Conservation (phyloP, 805 yeast species). For the Nakazawaea ernobii region DNA sequence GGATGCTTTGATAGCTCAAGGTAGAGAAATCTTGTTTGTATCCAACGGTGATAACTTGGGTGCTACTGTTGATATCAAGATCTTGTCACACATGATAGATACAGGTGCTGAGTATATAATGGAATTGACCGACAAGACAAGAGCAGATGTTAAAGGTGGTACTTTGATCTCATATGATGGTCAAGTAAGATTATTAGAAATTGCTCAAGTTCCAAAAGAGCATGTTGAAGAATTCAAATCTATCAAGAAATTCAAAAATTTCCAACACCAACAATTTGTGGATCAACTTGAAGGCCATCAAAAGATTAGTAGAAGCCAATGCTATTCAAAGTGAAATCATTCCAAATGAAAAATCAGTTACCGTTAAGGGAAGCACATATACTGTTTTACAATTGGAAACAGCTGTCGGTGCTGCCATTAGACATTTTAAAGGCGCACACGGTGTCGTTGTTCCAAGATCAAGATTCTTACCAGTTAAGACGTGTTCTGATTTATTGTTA, state of each 20-base stretch:
- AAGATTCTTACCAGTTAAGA: conserved; percentile 96
- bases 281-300: conserved; percentile 93
- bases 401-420: conserved; percentile 98
- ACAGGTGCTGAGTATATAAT: conserved; percentile 90
- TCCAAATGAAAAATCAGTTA: conserved; percentile 86
- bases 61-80: conserved; percentile 91
- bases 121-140: conserved; percentile 98
- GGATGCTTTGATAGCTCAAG: conserved; percentile 83
- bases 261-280: conserved; percentile 97
- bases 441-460: conserved; percentile 99
- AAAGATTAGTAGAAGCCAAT: conserved; percentile 81
- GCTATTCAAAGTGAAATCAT: conserved; percentile 88
- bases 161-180: conserved; percentile 95
- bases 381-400: conserved; percentile 94
- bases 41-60: conserved; percentile 98
- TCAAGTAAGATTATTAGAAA: conserved; percentile 87
- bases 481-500: conserved; percentile 88
- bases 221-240: conserved; percentile 97
- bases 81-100: conserved; percentile 88
- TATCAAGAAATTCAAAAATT: conserved; percentile 95
- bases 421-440: conserved; percentile 90
- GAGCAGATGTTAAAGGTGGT: conserved; percentile 99
- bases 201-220: conserved; percentile 98
- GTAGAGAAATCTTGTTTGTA: conserved; percentile 91
- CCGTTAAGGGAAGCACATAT: conserved; percentile 69